Conservation (phyloP, 2,329 filamentous ascomycete species). For the Fusarium foetens region DNA sequence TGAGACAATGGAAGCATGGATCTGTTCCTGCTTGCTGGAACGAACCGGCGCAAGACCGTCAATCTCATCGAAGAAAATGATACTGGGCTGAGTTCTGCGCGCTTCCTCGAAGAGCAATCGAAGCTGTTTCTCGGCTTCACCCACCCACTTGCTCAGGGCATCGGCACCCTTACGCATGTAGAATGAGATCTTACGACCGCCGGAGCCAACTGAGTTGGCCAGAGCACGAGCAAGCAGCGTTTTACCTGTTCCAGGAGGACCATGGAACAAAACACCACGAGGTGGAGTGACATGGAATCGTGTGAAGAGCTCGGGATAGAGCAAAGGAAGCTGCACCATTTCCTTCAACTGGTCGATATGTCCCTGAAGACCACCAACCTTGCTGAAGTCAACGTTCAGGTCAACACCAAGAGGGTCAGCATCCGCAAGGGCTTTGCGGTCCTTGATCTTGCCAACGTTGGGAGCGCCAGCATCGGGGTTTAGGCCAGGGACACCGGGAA, state of each 20-base stretch:
- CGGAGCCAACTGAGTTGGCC: slow-evolving; percentile 87
- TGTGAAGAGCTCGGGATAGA: slow-evolving; percentile 94
- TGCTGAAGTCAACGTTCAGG: slow-evolving; percentile 90
- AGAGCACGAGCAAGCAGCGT: slow-evolving; percentile 94
- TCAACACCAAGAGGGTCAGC: slow-evolving; percentile 95
- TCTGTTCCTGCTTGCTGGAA: slow-evolving; percentile 98
- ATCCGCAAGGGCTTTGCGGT: slow-evolving; percentile 90
- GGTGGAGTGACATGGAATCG: slow-evolving; percentile 94
- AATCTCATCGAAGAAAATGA: slow-evolving; percentile 99
- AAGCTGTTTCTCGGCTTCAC: slow-evolving; percentile 95
- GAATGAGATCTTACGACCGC: slow-evolving; percentile 95
- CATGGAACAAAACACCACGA: slow-evolving; percentile 94
- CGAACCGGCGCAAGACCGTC: slow-evolving; percentile 95
- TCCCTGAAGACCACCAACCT: slow-evolving; percentile 89
- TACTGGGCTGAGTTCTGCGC: slow-evolving; percentile 93
- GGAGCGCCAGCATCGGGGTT: slow-evolving; percentile 66
- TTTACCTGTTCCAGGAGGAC: slow-evolving; percentile 96
- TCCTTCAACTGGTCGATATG: slow-evolving; percentile 98
- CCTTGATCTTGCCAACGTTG: slow-evolving; percentile 93
- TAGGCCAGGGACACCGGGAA: slow-evolving; percentile 54
- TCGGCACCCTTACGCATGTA: slow-evolving; percentile 99
- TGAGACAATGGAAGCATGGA: slow-evolving; percentile 96
- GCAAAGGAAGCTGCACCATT: slow-evolving; percentile 93
- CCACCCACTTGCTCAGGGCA: slow-evolving; percentile 98
- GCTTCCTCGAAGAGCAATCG: slow-evolving; percentile 95